Conservation (phyloP, 2,329 filamentous ascomycete genomes). For the Claviceps fusiformis region DNA sequence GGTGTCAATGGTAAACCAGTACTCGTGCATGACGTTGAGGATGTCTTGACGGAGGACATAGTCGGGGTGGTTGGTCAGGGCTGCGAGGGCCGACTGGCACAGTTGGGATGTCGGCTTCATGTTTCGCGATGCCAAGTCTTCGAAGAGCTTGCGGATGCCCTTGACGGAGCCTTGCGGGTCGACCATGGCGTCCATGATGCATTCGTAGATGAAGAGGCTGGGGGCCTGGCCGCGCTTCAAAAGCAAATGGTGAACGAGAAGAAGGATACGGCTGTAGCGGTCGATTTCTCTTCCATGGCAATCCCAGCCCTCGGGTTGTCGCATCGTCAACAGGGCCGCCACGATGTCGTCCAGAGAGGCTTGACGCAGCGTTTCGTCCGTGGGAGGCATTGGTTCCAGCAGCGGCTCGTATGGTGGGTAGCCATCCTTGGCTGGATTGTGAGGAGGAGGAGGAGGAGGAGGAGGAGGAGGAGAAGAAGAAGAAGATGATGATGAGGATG, state of each 20-base stretch:
- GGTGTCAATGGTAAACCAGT: conserved; percentile 43
- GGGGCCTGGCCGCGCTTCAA: conserved; percentile 38
- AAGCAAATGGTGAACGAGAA: conserved; percentile 45
- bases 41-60: conserved; percentile 61
- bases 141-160: conserved; percentile 48
- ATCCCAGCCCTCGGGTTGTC: conserved; percentile 10
- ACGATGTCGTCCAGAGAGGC: conserved; percentile 14
- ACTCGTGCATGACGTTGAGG: conserved; percentile 57
- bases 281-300: conserved; percentile 10
- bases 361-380: conserved; percentile 7
- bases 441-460: neutral
- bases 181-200: conserved; percentile 59
- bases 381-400: conserved; percentile 9
- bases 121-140: conserved; percentile 52
- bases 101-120: conserved; percentile 52
- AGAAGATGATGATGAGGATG: too few species aligned
- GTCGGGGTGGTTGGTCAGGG: conserved; percentile 72
- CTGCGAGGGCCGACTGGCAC: conserved; percentile 60
- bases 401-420: conserved; percentile 8
- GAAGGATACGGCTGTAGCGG: conserved; percentile 17
- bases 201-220: conserved; percentile 53
- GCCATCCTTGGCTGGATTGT: neutral
- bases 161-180: conserved; percentile 53
- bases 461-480: too few species aligned
- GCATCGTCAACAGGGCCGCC: conserved; percentile 16